Evolutionary conservation across 805 yeast species (phyloP), one percentile per base, ranked within the genome.

Genomic region (Torulaspora quercuum): DNA sequence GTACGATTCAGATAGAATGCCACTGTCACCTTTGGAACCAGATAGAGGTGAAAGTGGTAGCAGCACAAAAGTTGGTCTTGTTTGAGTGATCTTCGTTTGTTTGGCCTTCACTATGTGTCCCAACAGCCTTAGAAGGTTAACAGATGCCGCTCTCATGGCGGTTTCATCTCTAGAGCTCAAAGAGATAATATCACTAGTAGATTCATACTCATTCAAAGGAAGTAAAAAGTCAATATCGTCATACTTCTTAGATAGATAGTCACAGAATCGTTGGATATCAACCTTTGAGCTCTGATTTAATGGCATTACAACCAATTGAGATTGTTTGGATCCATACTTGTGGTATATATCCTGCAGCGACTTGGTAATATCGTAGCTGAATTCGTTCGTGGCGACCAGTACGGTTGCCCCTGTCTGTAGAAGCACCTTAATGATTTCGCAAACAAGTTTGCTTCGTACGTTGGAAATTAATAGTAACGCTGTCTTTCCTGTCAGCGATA

Each of bases 401-500:
- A 84, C 92, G 61, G 79, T 80, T 34, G 94, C 92, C 63, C 95
- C 95, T 55, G 95, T 94, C 45, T 84, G 71, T 34, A 85, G 70
- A 55, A 85, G 70, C 42, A 94, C 94, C 64, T 81, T 85, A 52
- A 85, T 71, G 47, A 45, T 38, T 20, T 40, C 39, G 14, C 35
- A 22, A 21, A 41, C 37, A 17, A 36, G 25, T 15, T 37, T 33
- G 12, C 33, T 18, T 15, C 20, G 11, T 9, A 39, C 33, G 14
- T 31, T 33, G 74, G 87, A 87, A 53, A 80, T 95, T 55, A 84
- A 72, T 95, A 88, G 87, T 58, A 88, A 78, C 56, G 96, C 96
- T 41, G 96, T 89, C 63, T 96, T 96, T 71, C 96, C 83, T 46
- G 95, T 86, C 95, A 96, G 88, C 58, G 96, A 96, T 63, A 88